Percentiles rank a stretch among this genome's conserved stretches.
Evolutionary conservation across 768 basidiomycete species (phyloP).

Genomic region (Russula sp.): DNA sequence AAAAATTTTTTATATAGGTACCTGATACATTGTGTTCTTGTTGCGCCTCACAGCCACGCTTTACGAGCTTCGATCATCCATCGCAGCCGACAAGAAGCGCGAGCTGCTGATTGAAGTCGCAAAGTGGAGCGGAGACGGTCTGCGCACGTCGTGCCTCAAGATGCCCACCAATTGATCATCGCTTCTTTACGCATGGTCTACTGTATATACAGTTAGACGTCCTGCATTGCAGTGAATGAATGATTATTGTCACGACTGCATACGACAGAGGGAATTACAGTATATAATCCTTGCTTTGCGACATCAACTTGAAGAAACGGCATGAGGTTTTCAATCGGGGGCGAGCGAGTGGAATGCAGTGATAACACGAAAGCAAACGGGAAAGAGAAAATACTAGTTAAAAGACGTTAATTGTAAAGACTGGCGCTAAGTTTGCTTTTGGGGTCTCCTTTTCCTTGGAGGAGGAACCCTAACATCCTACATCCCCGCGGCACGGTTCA

Average conservation of each 20-base stretch:
- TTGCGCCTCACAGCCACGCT: slow-evolving; percentile 50
- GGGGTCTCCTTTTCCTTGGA: not conserved
- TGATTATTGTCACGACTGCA: slow-evolving; percentile 14
- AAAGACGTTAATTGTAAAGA: slow-evolving; percentile 5
- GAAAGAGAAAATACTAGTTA: not conserved
- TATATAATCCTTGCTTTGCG: slow-evolving; percentile 9
- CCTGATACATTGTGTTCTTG: not conserved
- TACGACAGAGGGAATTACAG: slow-evolving; percentile 14
- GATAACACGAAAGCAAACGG: slow-evolving; percentile 17
- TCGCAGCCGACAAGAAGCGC: slow-evolving; percentile 69
- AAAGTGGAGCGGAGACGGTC: slow-evolving; percentile 81
- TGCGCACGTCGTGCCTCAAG: slow-evolving; percentile 70
- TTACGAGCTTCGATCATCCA: slow-evolving; percentile 71
- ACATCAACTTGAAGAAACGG: not conserved
- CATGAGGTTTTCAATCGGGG: slow-evolving; percentile 7
- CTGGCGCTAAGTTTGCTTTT: slow-evolving; percentile 5
- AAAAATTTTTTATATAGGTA: not conserved
- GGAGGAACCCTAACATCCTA: slow-evolving; percentile 25
- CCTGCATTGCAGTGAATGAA: slow-evolving; percentile 5
- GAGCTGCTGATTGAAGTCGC: slow-evolving; percentile 67
- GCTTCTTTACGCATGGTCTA: too few species aligned
- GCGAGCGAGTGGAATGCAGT: slow-evolving; percentile 16
- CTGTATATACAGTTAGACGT: not conserved
- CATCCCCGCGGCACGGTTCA: slow-evolving; percentile 69
- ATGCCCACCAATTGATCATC: slow-evolving; percentile 42